phyloP scores from a whole-genome alignment of 108 stramenopile species.

The Cyclotella cryptica region DNA sequence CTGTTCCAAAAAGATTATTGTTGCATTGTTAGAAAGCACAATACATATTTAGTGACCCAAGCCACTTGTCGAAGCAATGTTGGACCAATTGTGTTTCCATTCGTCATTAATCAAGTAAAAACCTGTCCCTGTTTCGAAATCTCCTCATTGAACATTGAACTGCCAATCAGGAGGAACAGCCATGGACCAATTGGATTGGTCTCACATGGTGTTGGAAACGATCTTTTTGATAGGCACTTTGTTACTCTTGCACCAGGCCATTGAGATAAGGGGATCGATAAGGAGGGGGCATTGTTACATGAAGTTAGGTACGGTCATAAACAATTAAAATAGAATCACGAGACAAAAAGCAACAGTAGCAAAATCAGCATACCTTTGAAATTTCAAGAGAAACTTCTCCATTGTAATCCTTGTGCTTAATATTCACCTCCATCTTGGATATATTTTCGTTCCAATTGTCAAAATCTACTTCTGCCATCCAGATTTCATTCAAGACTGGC shows the following conservation, averaged over 20 bases:
- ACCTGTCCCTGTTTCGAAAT: slow-evolving; percentile 61
- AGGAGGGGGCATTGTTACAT: neutral
- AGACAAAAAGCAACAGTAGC: too few species aligned
- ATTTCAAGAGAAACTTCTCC: slow-evolving; percentile 97
- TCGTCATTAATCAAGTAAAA: neutral
- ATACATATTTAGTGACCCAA: too few species aligned
- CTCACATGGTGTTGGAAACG: slow-evolving; percentile 95
- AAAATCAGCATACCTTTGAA: slow-evolving; percentile 75
- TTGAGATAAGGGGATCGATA: slow-evolving; percentile 99
- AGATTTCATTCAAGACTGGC: too few species aligned
- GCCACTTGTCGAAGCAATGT: too few species aligned
- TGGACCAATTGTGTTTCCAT: neutral
- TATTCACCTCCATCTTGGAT: slow-evolving; percentile 88
- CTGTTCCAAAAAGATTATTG: too few species aligned
- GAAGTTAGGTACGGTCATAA: slow-evolving; percentile 16
- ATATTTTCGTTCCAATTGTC: too few species aligned
- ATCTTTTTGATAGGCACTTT: slow-evolving; percentile 96
- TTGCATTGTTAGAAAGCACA: too few species aligned
- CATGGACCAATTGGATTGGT: slow-evolving; percentile 99
- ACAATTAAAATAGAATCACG: too few species aligned
- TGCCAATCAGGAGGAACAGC: slow-evolving; percentile 94
- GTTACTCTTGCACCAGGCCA: slow-evolving; percentile 99
- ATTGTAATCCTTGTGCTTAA: slow-evolving; percentile 99
- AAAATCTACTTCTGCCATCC: too few species aligned
- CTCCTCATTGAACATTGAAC: slow-evolving; percentile 90